Conservation (phyloP, 2,329 filamentous ascomycete species). For the Hypoxylon sp. region DNA sequence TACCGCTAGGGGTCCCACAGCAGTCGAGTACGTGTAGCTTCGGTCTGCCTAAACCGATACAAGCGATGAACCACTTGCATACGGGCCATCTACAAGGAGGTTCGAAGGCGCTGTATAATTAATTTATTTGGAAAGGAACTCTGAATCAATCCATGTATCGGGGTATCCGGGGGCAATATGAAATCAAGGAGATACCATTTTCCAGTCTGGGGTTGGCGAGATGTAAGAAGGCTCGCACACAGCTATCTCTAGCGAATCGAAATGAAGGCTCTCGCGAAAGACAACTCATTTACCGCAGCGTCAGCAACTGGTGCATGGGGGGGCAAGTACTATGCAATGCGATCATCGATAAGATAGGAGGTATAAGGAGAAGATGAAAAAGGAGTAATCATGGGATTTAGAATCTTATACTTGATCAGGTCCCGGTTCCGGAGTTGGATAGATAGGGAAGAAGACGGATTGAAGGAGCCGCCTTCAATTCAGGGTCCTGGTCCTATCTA, state of each 20-base stretch:
- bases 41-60: constrained; percentile 40
- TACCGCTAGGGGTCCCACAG: constrained; percentile 42
- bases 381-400: constrained; percentile 2
- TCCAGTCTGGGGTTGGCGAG: not conserved
- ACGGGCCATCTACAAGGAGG: constrained; percentile 29
- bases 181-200: constrained; percentile 16
- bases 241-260: constrained; percentile 44
- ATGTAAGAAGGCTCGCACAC: not conserved
- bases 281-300: constrained; percentile 29
- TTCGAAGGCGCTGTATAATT: constrained; percentile 35
- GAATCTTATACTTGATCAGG: constrained; percentile 12
- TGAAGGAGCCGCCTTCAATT: constrained; percentile 33
- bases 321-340: constrained; percentile 28
- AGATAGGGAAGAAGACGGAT: constrained; percentile 36
- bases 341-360: constrained; percentile 33
- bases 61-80: constrained; percentile 37
- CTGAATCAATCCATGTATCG: constrained; percentile 21
- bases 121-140: constrained; percentile 30
- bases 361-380: constrained; percentile 9
- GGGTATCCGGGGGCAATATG: constrained; percentile 5
- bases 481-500: constrained; percentile 34
- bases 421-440: constrained; percentile 26
- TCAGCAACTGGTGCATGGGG: constrained; percentile 23
- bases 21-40: constrained; percentile 43
- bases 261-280: constrained; percentile 5